Percentiles rank a stretch among this genome's conserved stretches.
Conservation (phyloP, 2,329 filamentous ascomycete genomes). For the Fonsecaea erecta region DNA sequence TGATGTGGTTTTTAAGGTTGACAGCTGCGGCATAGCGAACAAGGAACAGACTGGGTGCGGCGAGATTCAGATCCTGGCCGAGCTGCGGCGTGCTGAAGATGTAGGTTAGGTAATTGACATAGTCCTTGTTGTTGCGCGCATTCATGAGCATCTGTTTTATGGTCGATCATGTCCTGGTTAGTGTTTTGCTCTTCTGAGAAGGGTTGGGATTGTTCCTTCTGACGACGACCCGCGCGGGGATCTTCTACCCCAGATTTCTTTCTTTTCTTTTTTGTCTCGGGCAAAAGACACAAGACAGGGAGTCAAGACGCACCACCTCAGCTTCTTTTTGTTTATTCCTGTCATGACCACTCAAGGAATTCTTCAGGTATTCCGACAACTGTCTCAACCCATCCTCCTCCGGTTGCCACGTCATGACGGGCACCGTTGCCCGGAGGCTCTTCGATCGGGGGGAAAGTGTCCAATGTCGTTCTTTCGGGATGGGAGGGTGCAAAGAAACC, state of each 20-base stretch:
- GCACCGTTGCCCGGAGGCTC: constrained; percentile 29
- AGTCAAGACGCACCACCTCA: constrained; percentile 69
- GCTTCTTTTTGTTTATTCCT: constrained; percentile 83
- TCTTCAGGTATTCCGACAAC: constrained; percentile 84
- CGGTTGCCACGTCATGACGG: constrained; percentile 88
- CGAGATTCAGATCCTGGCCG: constrained; percentile 60
- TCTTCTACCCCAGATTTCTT: constrained; percentile 14
- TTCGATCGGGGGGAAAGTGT: constrained; percentile 14
- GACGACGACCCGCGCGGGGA: constrained; percentile 6
- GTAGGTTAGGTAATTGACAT: constrained; percentile 96
- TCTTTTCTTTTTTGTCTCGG: background rate
- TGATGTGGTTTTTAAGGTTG: constrained; percentile 95
- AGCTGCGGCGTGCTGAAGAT: constrained; percentile 75
- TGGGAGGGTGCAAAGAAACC: constrained; percentile 2
- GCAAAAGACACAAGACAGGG: background rate
- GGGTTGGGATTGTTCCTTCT: constrained; percentile 9
- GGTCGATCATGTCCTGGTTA: constrained; percentile 5
- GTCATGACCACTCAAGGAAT: constrained; percentile 86
- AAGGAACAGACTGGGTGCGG: constrained; percentile 68
- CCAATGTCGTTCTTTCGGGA: constrained; percentile 5
- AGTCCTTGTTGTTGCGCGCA: constrained; percentile 85
- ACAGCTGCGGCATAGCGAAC: constrained; percentile 87
- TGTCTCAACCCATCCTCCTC: constrained; percentile 84
- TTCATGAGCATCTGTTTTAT: constrained; percentile 80
- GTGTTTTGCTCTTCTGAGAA: background rate